Evolutionary conservation across 2,329 filamentous ascomycete species (phyloP), one percentile per base, ranked within the genome.

Genomic region (Colletotrichum trifolii): DNA sequence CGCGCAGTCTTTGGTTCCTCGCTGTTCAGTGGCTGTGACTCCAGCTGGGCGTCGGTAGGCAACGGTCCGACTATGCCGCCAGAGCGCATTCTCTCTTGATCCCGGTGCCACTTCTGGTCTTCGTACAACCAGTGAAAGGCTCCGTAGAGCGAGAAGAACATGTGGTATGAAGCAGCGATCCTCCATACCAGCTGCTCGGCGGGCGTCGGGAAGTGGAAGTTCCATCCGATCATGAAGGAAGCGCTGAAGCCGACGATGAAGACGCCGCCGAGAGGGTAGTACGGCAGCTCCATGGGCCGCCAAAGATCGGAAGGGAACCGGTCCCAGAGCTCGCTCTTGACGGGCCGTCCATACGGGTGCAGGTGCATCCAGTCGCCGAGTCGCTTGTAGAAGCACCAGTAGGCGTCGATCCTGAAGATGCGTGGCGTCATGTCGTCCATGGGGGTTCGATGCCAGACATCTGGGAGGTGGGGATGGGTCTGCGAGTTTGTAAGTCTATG

Each of bases 381-480:
- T 3, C 62, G 47, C 1, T 55, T 56, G 47, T 70, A 72, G 38
- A 71, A 72, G 12, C 38, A 45, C 72, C 71, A 74, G 38, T 72
- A 67, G 1, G 64, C 58, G 38, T 68, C 67, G 8, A 72, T 57
- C 5, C 59, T 53, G 15, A 71, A 71, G 1, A 49, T 33, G 3
- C 64, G 60, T 6, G 54, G 43, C 3, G 59, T 54, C n/a, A 78
- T 65, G 33, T 77, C 77, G 17, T 78, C 73, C 2, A 79, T 52
- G 1, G 75, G 77, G 0, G 76, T 78, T 9, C 68, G 69, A 15
- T 72, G 68, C 63, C 73, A 17, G 17, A 17, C 17, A 17, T 17
- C 17, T 17, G 17, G 17, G 17, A 17, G 17, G 17, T 17, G 17
- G 17, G 17, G 17, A 17, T 17, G 17, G 17, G 17, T 17, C 17